These are phyloP conservation scores for Crotalaria pallida DNA, from an alignment of 306 rosid genomes.

Conservation along the genomic window DNA sequence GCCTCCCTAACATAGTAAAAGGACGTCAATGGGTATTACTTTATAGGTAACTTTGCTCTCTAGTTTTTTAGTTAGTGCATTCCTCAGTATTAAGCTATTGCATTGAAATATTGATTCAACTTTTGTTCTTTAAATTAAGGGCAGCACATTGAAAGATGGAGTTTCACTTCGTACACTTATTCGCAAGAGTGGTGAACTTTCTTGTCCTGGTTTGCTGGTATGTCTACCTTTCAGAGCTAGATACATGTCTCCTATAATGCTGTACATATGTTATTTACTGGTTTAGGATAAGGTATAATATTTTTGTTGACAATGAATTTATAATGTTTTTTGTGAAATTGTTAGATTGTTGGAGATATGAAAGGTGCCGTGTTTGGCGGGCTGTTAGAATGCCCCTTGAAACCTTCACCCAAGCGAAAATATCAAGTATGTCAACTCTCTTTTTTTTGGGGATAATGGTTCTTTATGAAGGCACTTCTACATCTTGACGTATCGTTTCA, in stretches of 20 bases:
- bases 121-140: conserved; percentile 75
- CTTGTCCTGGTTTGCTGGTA: conserved; percentile 95
- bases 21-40: conserved; percentile 88
- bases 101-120: conserved; percentile 40
- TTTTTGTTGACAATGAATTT: conserved; percentile 13
- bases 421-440: conserved; percentile 61
- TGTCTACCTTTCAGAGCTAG: conserved; percentile 13
- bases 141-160: conserved; percentile 97
- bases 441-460: not conserved
- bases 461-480: conserved; percentile 3
- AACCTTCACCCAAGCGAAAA: conserved; percentile 80
- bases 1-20: conserved; percentile 91
- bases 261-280: conserved; percentile 14
- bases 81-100: conserved; percentile 5
- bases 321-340: conserved; percentile 14
- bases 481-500: conserved; percentile 20
- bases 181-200: conserved; percentile 76
- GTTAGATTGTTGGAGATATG: conserved; percentile 83
- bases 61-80: conserved; percentile 10
- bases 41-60: conserved; percentile 66
- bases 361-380: conserved; percentile 96
- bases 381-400: conserved; percentile 76
- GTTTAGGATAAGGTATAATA: not conserved
- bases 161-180: conserved; percentile 94
- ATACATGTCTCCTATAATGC: not conserved